Evolutionary conservation across 176 grass and related monocot species (phyloP).

Genomic region (Raddia guianensis): DNA sequence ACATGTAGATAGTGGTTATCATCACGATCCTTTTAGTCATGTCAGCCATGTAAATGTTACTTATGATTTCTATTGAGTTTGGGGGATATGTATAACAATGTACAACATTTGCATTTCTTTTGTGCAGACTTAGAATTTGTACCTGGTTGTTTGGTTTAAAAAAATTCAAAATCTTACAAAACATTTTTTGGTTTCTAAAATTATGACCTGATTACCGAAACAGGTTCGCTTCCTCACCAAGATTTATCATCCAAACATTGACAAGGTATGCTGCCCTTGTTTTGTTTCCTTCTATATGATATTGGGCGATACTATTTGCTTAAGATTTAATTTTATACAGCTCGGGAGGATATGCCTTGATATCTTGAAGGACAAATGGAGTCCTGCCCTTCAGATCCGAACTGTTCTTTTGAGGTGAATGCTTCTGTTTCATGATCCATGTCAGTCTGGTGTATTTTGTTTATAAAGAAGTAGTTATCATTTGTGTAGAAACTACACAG

Average conservation of each 20-base stretch:
- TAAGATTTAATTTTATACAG: constrained; percentile 47
- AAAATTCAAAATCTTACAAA: not conserved
- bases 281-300: constrained; percentile 28
- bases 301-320: constrained; percentile 12
- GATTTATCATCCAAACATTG: constrained; percentile 97
- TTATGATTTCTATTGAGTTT: not conserved
- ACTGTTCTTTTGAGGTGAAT: constrained; percentile 86
- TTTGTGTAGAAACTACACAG: not conserved
- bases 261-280: constrained; percentile 61
- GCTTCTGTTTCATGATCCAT: constrained; percentile 25
- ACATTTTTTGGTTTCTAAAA: constrained; percentile 15
- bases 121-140: not conserved
- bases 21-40: not conserved
- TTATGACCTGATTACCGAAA: constrained; percentile 36
- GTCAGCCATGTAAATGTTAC: not conserved
- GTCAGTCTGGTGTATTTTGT: constrained; percentile 9
- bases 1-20: constrained; percentile 15
- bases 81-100: not conserved
- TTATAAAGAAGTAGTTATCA: constrained; percentile 2
- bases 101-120: not conserved
- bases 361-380: constrained; percentile 97
- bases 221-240: constrained; percentile 97
- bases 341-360: constrained; percentile 96
- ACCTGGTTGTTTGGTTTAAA: not conserved
- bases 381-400: constrained; percentile 84